Conservation (phyloP, 306 rosid genomes). For the Cicer cuneatum region DNA sequence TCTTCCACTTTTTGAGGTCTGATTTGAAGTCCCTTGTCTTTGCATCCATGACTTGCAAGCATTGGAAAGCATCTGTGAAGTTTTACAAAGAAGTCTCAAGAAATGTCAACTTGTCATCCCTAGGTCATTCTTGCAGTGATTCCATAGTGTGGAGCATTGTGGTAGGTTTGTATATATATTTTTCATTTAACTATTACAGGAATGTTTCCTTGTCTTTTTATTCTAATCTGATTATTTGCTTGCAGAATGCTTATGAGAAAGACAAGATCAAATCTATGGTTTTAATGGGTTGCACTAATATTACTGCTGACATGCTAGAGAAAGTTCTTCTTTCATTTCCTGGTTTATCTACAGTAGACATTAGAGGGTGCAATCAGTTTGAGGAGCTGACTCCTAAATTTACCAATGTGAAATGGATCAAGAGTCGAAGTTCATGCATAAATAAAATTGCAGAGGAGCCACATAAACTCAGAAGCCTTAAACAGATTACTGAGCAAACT, state of each 20-base stretch:
- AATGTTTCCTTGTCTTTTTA: constrained; percentile 20
- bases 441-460: constrained; percentile 62
- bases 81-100: constrained; percentile 77
- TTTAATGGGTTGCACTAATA: constrained; percentile 77
- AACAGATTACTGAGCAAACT: constrained; percentile 66
- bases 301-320: constrained; percentile 74
- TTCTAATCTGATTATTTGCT: constrained; percentile 50
- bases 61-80: constrained; percentile 76
- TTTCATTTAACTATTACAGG: constrained; percentile 27
- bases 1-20: constrained; percentile 80
- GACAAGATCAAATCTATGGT: constrained; percentile 80
- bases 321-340: constrained; percentile 74
- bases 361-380: constrained; percentile 89
- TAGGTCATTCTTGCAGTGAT: constrained; percentile 82
- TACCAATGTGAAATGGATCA: constrained; percentile 78
- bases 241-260: constrained; percentile 76
- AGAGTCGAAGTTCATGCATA: constrained; percentile 61
- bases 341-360: constrained; percentile 67
- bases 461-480: constrained; percentile 76
- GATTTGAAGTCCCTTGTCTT: constrained; percentile 78
- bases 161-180: constrained; percentile 63
- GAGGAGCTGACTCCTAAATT: constrained; percentile 69
- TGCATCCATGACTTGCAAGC: constrained; percentile 87
- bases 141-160: constrained; percentile 63
- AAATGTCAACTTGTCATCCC: constrained; percentile 76